These are phyloP conservation scores for Ashbya aceris DNA, from an alignment of 1,139 yeast genomes.

Conservation along the genomic window DNA sequence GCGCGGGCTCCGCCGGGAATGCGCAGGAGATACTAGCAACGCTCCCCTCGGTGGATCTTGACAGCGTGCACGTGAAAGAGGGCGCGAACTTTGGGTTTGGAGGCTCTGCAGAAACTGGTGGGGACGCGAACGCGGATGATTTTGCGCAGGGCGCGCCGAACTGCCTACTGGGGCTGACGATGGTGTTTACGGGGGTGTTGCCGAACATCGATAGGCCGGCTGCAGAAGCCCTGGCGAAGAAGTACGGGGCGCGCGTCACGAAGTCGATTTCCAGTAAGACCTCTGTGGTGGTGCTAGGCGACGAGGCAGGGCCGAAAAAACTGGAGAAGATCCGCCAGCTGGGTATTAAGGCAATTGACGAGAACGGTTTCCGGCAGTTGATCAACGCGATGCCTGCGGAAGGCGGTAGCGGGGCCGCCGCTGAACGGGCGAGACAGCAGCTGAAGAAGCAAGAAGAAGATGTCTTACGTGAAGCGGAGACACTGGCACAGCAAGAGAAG, in stretches of 20 bases:
- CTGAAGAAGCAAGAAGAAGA: conserved; percentile 55
- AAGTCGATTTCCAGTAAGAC: conserved; percentile 81
- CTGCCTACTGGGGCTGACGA: conserved; percentile 77
- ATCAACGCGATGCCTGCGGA: conserved; percentile 78
- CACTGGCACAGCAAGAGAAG: conserved; percentile 33
- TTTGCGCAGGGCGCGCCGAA: conserved; percentile 70
- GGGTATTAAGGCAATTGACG: conserved; percentile 72
- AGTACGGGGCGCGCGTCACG: conserved; percentile 91
- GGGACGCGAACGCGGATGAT: conserved; percentile 11
- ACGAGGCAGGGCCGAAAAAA: conserved; percentile 96
- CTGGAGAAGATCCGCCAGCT: conserved; percentile 67
- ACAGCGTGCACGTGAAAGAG: conserved; percentile 26
- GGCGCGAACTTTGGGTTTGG: conserved; percentile 20
- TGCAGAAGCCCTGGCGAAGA: conserved; percentile 67
- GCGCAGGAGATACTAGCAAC: conserved; percentile 26
- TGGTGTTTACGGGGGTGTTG: conserved; percentile 86
- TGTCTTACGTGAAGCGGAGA: conserved; percentile 43
- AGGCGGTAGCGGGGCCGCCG: conserved; percentile 79
- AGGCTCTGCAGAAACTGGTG: conserved; percentile 6
- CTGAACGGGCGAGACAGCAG: conserved; percentile 62
- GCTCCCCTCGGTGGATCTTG: conserved; percentile 28
- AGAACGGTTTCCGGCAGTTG: conserved; percentile 73
- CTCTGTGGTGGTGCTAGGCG: conserved; percentile 82
- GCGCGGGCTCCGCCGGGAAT: conserved; percentile 7
- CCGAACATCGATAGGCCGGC: conserved; percentile 72